Evolutionary conservation across 176 grass and related monocot genomes (phyloP), one percentile per base, ranked within the genome.

Genomic region (Melocanna baccifera): DNA sequence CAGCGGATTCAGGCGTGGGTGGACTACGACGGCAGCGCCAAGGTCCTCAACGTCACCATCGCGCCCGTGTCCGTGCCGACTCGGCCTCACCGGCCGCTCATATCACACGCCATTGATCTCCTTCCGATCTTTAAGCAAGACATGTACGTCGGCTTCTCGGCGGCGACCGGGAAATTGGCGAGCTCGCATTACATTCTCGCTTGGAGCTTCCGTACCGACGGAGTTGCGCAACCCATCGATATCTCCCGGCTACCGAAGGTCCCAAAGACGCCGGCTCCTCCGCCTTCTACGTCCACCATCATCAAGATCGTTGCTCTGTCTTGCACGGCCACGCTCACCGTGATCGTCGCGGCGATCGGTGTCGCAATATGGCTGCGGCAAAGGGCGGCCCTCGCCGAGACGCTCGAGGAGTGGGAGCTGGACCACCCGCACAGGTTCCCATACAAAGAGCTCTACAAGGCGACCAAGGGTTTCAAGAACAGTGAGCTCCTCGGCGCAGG

Each of bases 1-100:
- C 64, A 87, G 34, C 87, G 62, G 7, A 87, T 92, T 48, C 90
- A 84, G 67, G 90, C 87, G 18, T 87, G 89, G 89, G 72, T 91
- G 29, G 46, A 87, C 80, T 91, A 87, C 46, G 66, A 77, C 62
- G 70, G 83, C 32, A 41, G 43, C 57, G 76, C 5, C n/a, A 62
- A 51, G 12, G 50, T 90, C 46, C 71, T 90, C n/a, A 69, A 86
- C 34, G 53, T 90, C 7, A 86, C 88, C 23, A 22, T 90, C 75
- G 70, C 89, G 69, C 86, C 81, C 9, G n/a, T 73, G 43, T 72
- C 56, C 4, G 18, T 83, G 1, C 28, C 73, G 4, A 76, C 23
- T 4, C 69, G 83, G 62, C 80, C 89, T 62, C 39, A 22, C 40
- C 56, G 37, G 22, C 84, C 81, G 30, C 85, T 91, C 18, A 79